phyloP scores from a whole-genome alignment of 1,284 basidiomycete genomes.

The Trichosporon asahii region DNA sequence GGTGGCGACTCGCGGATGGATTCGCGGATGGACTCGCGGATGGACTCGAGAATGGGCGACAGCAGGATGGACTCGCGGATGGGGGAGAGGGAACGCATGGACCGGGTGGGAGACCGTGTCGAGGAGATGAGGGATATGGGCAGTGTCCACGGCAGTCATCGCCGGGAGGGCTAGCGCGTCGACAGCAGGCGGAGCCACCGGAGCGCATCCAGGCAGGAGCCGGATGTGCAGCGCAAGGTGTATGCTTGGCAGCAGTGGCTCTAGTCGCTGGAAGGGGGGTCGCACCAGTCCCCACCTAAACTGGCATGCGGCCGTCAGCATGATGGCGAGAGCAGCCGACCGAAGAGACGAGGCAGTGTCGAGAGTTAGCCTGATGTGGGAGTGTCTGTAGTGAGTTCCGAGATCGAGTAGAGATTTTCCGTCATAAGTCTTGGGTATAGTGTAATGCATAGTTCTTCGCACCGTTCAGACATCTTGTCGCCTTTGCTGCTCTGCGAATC shows the following conservation, averaged over 20 bases:
- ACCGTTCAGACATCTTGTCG: neutral
- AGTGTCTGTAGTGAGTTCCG: too few relatives aligned
- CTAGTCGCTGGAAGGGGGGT: neutral
- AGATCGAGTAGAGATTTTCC: neutral
- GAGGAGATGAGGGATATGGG: neutral
- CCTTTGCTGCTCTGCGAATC: too few relatives aligned
- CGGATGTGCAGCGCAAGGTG: slow-evolving; percentile 12
- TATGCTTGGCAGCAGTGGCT: slow-evolving; percentile 27
- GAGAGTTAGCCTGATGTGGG: too few relatives aligned
- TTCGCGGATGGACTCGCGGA: too few relatives aligned
- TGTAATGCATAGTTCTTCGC: neutral
- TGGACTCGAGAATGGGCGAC: neutral
- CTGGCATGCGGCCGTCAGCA: too few relatives aligned
- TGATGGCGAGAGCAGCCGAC: too few relatives aligned
- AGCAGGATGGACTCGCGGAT: neutral
- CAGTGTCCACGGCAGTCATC: neutral
- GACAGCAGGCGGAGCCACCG: neutral
- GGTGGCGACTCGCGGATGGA: neutral
- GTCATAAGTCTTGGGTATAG: neutral
- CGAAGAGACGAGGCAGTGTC: too few relatives aligned
- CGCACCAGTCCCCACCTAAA: too few relatives aligned
- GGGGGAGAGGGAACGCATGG: neutral
- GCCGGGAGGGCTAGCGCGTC: neutral
- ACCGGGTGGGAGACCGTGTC: neutral
- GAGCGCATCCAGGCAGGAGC: slow-evolving; percentile 2